A percentile compares a stretch with the other conserved stretches of the same genome.
These are phyloP conservation scores for Podila verticillata DNA, from an alignment of 192 early-diverging fungal species.

Conservation along the genomic window DNA sequence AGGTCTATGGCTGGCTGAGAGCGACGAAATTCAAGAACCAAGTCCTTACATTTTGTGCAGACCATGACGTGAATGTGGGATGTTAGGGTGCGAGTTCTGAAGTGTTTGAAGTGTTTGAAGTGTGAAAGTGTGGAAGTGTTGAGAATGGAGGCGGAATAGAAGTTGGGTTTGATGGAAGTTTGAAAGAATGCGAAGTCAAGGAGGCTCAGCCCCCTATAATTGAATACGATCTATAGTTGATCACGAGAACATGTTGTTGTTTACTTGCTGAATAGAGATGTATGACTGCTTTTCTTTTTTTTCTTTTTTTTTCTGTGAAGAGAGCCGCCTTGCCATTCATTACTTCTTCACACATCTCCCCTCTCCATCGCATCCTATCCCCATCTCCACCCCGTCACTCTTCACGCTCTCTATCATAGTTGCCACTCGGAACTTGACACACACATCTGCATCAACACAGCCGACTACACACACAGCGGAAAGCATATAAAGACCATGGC, in stretches of 20 bases:
- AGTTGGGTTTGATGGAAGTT: neutral
- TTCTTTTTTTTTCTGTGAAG: constrained; percentile 26
- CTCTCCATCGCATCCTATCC: neutral
- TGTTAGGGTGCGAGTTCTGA: neutral
- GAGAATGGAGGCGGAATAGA: too few relatives aligned
- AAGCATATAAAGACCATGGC: constrained; percentile 23
- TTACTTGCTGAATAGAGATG: neutral
- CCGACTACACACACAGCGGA: neutral
- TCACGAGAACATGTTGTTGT: too few relatives aligned
- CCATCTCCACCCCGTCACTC: neutral
- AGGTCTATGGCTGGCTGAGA: too few relatives aligned
- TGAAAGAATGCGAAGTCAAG: neutral
- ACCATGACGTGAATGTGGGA: constrained; percentile 49
- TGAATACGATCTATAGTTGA: constrained; percentile 16
- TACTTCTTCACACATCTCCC: neutral
- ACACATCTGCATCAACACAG: neutral
- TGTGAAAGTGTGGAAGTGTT: neutral
- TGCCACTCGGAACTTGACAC: too few relatives aligned
- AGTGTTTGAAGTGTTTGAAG: neutral
- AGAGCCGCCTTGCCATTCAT: neutral
- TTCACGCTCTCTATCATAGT: neutral
- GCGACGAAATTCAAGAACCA: neutral
- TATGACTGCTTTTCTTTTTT: constrained; percentile 20
- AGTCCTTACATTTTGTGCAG: constrained; percentile 58
- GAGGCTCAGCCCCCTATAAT: neutral